Base-by-base conservation (phyloP, 129 eudicot genomes). In the Arctium lappa region DNA sequence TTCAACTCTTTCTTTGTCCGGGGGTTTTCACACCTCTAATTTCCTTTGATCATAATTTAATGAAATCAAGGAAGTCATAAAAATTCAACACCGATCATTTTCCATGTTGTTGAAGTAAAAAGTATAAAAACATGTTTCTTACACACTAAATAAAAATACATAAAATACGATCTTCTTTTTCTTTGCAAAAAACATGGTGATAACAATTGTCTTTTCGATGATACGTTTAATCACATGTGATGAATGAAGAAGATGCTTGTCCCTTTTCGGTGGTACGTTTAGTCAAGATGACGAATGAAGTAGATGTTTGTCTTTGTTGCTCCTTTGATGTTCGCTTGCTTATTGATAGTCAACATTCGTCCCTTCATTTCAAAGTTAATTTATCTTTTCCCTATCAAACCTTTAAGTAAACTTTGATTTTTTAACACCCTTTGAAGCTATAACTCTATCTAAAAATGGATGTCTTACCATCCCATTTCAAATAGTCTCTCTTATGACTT, bases 361-460 rank as follows among this genome's bases (percentile, higher is more conserved):
- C 62, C 37, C 84, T 81, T 81, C 18, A 12, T 70, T 77, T 77
- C n/a, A 34, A 60, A 77, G 50, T 10, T 36, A 56, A 62, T 32
- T 29, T 18, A 12, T 3, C 50, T 60, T 56, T 77, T 60, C 10
- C 18, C 48, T 70, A 70, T 79, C 56, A 68, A 79, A 31, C 66
- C 40, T 79, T 79, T 15, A 69, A 69, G 77, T 79, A 50, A 80
- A 53, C 77, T 71, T 72, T 50, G 70, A 33, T 71, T 66, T 10
- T 48, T 72, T 63, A 71, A 80, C 72, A 80, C 72, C 78, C 79
- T 79, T 80, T 22, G 15, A 48, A 72, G 81, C 37, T 53, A 22
- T 30, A 63, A 78, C 12, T 34, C 73, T 36, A 38, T 78, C 73
- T 78, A 65, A 38, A 62, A 78, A 78, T 62, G 73, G 81, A 78